Evolutionary conservation across 2,329 filamentous ascomycete genomes (phyloP).

Genomic region (Aspergillus ruber): DNA sequence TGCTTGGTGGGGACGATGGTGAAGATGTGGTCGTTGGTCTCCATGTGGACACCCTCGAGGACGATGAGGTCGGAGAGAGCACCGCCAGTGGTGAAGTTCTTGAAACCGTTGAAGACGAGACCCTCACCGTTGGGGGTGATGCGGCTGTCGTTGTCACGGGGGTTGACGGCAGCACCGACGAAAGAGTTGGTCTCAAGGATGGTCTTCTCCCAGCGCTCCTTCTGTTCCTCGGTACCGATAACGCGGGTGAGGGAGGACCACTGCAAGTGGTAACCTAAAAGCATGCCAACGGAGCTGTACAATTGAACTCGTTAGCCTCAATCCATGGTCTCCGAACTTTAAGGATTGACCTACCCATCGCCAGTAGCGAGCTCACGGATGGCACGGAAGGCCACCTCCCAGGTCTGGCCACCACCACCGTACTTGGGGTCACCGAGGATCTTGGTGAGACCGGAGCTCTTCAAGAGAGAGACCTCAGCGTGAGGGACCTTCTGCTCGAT

Average conservation of each 20-base stretch:
- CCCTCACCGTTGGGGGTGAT: constrained; percentile 47
- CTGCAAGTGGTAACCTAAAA: constrained; percentile 59
- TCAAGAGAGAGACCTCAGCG: constrained; percentile 48
- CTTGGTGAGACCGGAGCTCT: constrained; percentile 46
- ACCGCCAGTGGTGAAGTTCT: constrained; percentile 63
- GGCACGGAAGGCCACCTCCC: constrained; percentile 52
- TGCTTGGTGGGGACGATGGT: constrained; percentile 55
- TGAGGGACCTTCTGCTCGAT: constrained; percentile 48
- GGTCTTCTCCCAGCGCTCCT: constrained; percentile 49
- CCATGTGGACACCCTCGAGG: constrained; percentile 55
- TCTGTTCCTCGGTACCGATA: constrained; percentile 55
- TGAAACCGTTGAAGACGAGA: constrained; percentile 56
- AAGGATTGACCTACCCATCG: constrained; percentile 45
- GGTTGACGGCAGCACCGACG: constrained; percentile 58
- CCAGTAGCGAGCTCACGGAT: constrained; percentile 59
- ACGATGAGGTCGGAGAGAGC: constrained; percentile 61
- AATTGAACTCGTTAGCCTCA: neutral
- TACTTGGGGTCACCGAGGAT: constrained; percentile 45
- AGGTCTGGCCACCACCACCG: constrained; percentile 49
- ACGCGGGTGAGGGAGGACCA: constrained; percentile 58
- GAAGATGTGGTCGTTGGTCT: constrained; percentile 58
- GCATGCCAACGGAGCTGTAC: constrained; percentile 54
- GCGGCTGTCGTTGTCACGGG: constrained; percentile 55
- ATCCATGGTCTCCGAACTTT: neutral
- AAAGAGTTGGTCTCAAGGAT: constrained; percentile 61